A percentile compares a stretch with the other conserved stretches of the same genome.
These are phyloP conservation scores for Cornus suecica DNA, from an alignment of 148 eudicot genomes.

Conservation along the genomic window DNA sequence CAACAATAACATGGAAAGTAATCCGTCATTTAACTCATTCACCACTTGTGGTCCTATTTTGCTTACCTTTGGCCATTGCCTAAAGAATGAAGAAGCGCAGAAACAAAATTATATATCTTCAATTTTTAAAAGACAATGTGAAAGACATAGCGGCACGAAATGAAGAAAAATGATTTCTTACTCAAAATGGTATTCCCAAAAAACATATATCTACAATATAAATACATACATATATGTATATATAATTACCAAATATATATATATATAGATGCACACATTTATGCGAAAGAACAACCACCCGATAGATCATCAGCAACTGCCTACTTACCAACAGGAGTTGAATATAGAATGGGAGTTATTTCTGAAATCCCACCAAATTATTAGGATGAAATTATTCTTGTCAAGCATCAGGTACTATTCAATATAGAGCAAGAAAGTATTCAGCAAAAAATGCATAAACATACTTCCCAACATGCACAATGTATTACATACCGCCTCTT, in stretches of 20 bases:
- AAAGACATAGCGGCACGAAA: too few species aligned
- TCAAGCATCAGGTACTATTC: background rate
- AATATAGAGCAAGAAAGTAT: background rate
- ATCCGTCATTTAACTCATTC: background rate
- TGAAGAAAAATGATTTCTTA: background rate
- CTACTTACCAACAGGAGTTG: too few species aligned
- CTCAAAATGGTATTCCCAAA: background rate
- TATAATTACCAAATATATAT: too few species aligned
- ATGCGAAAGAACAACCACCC: too few species aligned
- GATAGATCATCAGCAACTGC: too few species aligned
- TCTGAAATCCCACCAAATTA: background rate
- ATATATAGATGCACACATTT: too few species aligned
- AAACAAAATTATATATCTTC: background rate
- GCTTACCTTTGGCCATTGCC: background rate
- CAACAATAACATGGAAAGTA: background rate
- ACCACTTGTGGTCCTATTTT: background rate
- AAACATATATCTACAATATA: too few species aligned
- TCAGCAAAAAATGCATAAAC: background rate
- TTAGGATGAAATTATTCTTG: background rate
- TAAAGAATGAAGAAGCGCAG: background rate
- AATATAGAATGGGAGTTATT: background rate
- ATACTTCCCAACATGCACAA: background rate
- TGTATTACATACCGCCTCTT: slow-evolving; percentile 61
- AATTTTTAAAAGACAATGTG: too few species aligned
- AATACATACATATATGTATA: too few species aligned